Evolutionary conservation across 805 yeast species (phyloP).

Genomic region (Nakazawaea ernobii): DNA sequence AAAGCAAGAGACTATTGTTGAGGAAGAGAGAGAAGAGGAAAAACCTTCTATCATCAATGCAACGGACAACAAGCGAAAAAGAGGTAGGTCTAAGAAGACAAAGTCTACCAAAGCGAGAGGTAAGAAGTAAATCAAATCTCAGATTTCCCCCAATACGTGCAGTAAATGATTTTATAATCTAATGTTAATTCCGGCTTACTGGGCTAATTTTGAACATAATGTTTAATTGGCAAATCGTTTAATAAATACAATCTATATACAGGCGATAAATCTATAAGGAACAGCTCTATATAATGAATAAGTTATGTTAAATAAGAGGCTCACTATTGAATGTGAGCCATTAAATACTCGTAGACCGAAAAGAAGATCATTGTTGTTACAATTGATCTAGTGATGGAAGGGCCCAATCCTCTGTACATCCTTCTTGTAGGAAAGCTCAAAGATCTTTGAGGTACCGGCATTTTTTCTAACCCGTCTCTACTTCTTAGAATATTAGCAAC

Average conservation of each 20-base stretch:
- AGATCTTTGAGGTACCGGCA: slow-evolving; percentile 28
- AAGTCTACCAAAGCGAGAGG: not conserved
- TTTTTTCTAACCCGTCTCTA: slow-evolving; percentile 38
- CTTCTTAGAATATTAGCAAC: slow-evolving; percentile 59
- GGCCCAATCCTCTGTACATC: slow-evolving; percentile 74
- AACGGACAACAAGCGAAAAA: not conserved
- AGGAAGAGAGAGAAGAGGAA: too few relatives aligned
- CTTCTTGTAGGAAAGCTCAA: slow-evolving; percentile 36
- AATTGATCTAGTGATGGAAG: slow-evolving; percentile 66
- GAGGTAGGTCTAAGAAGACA: slow-evolving; percentile 27
- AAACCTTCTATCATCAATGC: too few relatives aligned
- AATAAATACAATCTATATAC: not conserved
- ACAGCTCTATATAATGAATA: not conserved
- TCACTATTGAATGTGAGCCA: slow-evolving; percentile 39
- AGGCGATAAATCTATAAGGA: not conserved
- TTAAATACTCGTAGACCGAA: slow-evolving; percentile 60
- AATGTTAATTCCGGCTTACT: too few relatives aligned
- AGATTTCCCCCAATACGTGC: too few relatives aligned
- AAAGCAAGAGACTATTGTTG: too few relatives aligned
- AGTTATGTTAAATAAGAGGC: not conserved
- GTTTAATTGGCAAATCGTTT: not conserved
- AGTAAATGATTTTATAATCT: too few relatives aligned
- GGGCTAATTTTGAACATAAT: too few relatives aligned
- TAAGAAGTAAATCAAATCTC: too few relatives aligned
- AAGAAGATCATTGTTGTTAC: slow-evolving; percentile 73